phyloP scores from a whole-genome alignment of 2,329 filamentous ascomycete genomes.

The Ceratocystis variospora region DNA sequence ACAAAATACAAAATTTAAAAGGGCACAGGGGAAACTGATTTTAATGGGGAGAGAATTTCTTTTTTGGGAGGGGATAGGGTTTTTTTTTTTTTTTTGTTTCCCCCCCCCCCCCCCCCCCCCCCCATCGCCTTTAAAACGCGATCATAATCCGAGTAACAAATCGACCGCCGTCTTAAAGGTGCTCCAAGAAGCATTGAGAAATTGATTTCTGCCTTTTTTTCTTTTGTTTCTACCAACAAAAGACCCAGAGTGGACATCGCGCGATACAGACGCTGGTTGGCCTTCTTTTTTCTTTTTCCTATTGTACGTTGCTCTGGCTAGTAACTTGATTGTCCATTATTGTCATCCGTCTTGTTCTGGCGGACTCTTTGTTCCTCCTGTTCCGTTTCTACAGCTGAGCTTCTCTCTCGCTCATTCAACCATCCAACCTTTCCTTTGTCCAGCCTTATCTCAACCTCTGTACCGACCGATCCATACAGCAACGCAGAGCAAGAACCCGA shows the following conservation, averaged over 20 bases:
- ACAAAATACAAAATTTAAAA: no score
- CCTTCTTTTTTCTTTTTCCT: neutral
- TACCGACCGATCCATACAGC: no score
- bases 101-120: fast-evolving
- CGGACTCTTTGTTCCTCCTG: neutral
- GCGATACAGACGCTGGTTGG: neutral
- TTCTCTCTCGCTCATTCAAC: neutral
- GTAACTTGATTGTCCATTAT: neutral
- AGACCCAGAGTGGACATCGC: neutral
- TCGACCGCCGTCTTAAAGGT: neutral
- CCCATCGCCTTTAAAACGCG: neutral
- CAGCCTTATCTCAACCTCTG: neutral
- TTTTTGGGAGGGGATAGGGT: no score
- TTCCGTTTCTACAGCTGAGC: neutral
- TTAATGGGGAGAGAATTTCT: no score
- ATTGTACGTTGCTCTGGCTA: neutral
- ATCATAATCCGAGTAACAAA: neutral
- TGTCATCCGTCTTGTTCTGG: neutral
- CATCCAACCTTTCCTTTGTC: neutral
- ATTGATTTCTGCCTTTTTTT: neutral
- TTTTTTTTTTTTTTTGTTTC: no score
- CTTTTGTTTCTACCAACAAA: neutral
- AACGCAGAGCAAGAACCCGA: neutral
- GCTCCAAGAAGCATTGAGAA: neutral
- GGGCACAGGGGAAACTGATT: no score